phyloP scores from a whole-genome alignment of 805 yeast genomes.

The Kodamaea lidongshanica region DNA sequence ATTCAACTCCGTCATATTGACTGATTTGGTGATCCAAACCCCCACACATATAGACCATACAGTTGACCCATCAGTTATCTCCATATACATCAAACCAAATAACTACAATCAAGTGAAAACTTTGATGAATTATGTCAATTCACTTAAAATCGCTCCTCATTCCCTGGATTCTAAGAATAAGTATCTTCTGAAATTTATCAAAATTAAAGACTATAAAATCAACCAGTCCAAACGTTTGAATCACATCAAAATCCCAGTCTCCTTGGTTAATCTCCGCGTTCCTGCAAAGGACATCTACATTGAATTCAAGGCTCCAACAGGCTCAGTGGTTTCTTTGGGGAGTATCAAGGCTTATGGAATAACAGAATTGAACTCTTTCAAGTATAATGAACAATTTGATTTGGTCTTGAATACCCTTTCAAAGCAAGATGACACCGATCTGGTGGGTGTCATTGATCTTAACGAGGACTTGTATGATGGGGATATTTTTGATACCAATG shows the following conservation, averaged over 20 bases:
- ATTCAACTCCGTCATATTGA: slow-evolving; percentile 25
- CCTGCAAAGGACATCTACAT: slow-evolving; percentile 29
- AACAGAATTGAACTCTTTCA: slow-evolving; percentile 21
- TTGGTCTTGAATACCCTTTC: slow-evolving; percentile 10
- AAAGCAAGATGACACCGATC: slow-evolving; percentile 2
- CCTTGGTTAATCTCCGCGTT: slow-evolving; percentile 27
- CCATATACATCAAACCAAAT: slow-evolving; percentile 29
- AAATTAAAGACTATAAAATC: slow-evolving; percentile 21
- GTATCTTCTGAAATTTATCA: slow-evolving; percentile 27
- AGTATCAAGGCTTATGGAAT: slow-evolving; percentile 27
- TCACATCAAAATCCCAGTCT: slow-evolving; percentile 29
- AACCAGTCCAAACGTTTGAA: slow-evolving; percentile 11
- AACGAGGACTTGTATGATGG: not conserved
- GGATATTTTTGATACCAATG: not conserved
- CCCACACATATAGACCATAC: slow-evolving; percentile 6
- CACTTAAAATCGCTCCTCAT: slow-evolving; percentile 8
- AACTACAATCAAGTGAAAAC: slow-evolving; percentile 12
- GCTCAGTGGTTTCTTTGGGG: slow-evolving; percentile 11
- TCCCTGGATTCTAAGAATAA: slow-evolving; percentile 12
- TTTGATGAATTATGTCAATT: slow-evolving; percentile 16
- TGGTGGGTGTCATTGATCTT: not conserved
- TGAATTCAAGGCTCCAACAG: slow-evolving; percentile 14
- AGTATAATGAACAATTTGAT: slow-evolving; percentile 19
- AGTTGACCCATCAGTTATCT: too few species aligned
- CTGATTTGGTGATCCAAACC: slow-evolving; percentile 27